A percentile compares a stretch with the other conserved stretches of the same genome.
phyloP scores from a whole-genome alignment of 768 basidiomycete species.

The Kwoniella sp. region DNA sequence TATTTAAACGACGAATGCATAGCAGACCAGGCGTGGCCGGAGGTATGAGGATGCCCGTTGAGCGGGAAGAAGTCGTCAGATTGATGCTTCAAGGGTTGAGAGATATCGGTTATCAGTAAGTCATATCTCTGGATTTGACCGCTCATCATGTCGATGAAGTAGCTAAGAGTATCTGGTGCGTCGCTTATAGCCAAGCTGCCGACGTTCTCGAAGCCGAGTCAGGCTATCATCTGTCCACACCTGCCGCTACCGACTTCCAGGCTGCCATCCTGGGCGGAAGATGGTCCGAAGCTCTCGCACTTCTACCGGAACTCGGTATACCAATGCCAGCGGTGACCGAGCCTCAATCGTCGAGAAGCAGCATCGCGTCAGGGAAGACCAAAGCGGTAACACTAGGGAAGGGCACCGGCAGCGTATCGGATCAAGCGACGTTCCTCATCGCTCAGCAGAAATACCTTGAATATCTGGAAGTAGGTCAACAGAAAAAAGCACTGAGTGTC shows the following conservation, averaged over 20 bases:
- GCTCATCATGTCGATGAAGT: no score
- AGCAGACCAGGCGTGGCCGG: constrained; percentile 14
- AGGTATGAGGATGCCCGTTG: constrained; percentile 58
- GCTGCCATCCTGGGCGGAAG: constrained; percentile 74
- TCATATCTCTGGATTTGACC: constrained; percentile 18
- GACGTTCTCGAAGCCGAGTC: constrained; percentile 88
- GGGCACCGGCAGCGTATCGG: constrained; percentile 29
- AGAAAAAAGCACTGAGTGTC: constrained; percentile 78
- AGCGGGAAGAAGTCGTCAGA: constrained; percentile 88
- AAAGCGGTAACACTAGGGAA: constrained; percentile 16
- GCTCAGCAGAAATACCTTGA: constrained; percentile 96
- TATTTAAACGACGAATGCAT: neutral
- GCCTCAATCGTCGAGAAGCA: constrained; percentile 56
- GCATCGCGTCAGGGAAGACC: constrained; percentile 35
- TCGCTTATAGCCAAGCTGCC: constrained; percentile 72
- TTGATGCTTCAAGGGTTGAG: constrained; percentile 84
- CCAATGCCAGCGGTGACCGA: constrained; percentile 29
- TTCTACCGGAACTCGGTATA: constrained; percentile 71
- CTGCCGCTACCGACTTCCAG: constrained; percentile 77
- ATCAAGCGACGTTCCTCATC: constrained; percentile 85
- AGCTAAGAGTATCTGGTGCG: no score
- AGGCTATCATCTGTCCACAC: constrained; percentile 79
- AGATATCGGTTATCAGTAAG: constrained; percentile 74
- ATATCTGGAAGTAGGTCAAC: constrained; percentile 76
- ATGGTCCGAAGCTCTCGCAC: constrained; percentile 76